These are phyloP conservation scores for Sphagnum tenellum DNA, from an alignment of 225 moss, liverwort and hornwort species.

Conservation along the genomic window DNA sequence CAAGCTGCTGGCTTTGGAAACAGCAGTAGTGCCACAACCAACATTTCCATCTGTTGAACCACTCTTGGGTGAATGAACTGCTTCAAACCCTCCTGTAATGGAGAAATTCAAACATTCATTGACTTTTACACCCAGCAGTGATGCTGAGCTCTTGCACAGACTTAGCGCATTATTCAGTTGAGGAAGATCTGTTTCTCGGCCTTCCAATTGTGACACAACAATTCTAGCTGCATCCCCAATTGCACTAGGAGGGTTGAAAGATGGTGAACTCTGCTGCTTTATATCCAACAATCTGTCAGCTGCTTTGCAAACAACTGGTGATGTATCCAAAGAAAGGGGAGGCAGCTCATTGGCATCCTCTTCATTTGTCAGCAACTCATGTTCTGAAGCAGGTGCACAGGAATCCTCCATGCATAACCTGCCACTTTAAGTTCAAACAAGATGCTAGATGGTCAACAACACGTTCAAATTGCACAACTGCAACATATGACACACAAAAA, in stretches of 20 bases:
- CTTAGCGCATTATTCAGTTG: slow-evolving; percentile 33
- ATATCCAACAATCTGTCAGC: slow-evolving; percentile 22
- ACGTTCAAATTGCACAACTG: too few relatives aligned
- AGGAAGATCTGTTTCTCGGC: slow-evolving; percentile 22
- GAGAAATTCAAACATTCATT: slow-evolving; percentile 23
- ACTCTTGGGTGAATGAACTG: slow-evolving; percentile 11
- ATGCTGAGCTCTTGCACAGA: slow-evolving; percentile 62
- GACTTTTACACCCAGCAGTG: slow-evolving; percentile 53
- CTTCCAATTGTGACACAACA: slow-evolving; percentile 10
- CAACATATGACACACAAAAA: too few relatives aligned
- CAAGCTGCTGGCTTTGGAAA: background rate
- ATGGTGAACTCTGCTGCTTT: slow-evolving; percentile 10
- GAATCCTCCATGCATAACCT: too few relatives aligned
- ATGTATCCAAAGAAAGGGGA: slow-evolving; percentile 12
- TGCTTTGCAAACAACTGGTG: slow-evolving; percentile 44
- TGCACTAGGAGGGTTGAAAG: slow-evolving; percentile 9
- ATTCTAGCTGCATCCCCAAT: slow-evolving; percentile 14
- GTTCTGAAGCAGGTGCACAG: slow-evolving; percentile 1
- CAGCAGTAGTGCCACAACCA: background rate
- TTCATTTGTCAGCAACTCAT: background rate
- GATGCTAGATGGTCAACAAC: too few relatives aligned
- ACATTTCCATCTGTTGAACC: too few relatives aligned
- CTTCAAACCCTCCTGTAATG: slow-evolving; percentile 6
- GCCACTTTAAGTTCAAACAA: too few relatives aligned
- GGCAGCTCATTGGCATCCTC: too few relatives aligned